Base-by-base conservation (phyloP, 2,329 filamentous ascomycete species). In the Microcyclospora tardicrescens region DNA sequence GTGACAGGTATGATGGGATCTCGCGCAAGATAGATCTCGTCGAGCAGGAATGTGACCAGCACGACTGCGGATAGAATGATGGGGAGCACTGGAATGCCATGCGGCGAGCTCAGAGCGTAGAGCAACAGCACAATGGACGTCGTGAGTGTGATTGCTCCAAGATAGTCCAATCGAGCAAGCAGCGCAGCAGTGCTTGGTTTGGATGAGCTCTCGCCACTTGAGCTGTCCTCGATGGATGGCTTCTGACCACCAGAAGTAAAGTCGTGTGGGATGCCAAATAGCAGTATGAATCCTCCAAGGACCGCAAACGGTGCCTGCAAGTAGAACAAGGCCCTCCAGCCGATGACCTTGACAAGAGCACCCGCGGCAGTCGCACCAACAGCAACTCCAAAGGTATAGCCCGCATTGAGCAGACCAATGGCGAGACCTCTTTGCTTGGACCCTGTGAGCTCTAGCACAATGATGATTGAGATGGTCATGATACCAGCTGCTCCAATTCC, bases 301-400 rank as follows among this genome's bases (percentile, higher is more conserved):
- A 85, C 45, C 4, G 72, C 68, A 2, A 81, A 49, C 0, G 83
- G 82, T 1, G 75, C 69, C 56, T 93, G 84, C 3, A 76, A 60
- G 64, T 76, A 79, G 56, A 91, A 91, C 1, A 93, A 62, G 4
- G 75, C 68, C 48, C 83, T 71, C 82, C 84, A 91, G 52, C 84
- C 83, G 14, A 77, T 67, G 2, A 56, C 55, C 0, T 73, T 71
- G 35, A 81, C 65, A 16, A 85, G 52, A 0, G 75, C 74, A 4
- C 81, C 81, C 12, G 76, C 80, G 16, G 83, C 66, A 6, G 84
- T 75, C 0, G 79, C 82, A 1, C 82, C 82, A 1, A 81, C 67
- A 0, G 80, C 77, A 4, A 87, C 69, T 2, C 82, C 83, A 10
- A 74, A 63, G 0, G 82, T 87, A 54, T 81, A 81, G 1, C 77